Evolutionary conservation across 1,139 yeast genomes (phyloP).

Genomic region (Spathaspora sp.): DNA sequence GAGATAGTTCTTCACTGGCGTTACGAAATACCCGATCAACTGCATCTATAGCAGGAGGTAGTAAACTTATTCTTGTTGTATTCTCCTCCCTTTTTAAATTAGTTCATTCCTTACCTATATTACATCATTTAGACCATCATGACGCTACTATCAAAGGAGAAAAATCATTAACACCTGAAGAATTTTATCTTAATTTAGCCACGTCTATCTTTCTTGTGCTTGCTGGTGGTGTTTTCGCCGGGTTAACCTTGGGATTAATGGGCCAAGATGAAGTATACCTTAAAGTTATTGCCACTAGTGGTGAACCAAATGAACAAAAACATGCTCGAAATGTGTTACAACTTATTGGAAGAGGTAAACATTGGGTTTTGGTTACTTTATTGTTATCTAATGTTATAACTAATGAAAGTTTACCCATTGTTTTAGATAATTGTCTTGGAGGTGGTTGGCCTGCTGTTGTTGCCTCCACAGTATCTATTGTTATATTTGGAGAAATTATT

Average conservation of each 20-base stretch:
- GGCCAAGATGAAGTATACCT: slow-evolving; percentile 95
- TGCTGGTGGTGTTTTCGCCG: slow-evolving; percentile 95
- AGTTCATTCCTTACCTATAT: slow-evolving; percentile 27
- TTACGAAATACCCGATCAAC: background rate
- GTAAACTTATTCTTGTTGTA: slow-evolving; percentile 10
- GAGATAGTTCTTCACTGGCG: background rate
- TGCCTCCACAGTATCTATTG: slow-evolving; percentile 87
- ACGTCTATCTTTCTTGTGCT: slow-evolving; percentile 71
- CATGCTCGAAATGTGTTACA: slow-evolving; percentile 74
- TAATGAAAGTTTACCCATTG: slow-evolving; percentile 93
- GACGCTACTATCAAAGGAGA: slow-evolving; percentile 9
- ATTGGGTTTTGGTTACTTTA: slow-evolving; percentile 95
- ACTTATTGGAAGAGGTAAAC: slow-evolving; percentile 82
- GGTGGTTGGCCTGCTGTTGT: slow-evolving; percentile 99
- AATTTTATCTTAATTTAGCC: slow-evolving; percentile 54
- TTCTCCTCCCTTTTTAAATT: slow-evolving; percentile 27
- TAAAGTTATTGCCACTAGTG: slow-evolving; percentile 65
- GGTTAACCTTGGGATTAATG: slow-evolving; percentile 91
- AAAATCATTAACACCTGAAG: slow-evolving; percentile 30
- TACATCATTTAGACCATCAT: slow-evolving; percentile 7
- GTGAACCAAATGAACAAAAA: slow-evolving; percentile 59
- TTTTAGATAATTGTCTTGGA: slow-evolving; percentile 86
- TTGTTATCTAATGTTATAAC: slow-evolving; percentile 87
- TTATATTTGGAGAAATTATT: slow-evolving; percentile 92
- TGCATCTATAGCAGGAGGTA: background rate